Base-by-base conservation (phyloP, 1,139 yeast species). In the Kodamaea fungicola region DNA sequence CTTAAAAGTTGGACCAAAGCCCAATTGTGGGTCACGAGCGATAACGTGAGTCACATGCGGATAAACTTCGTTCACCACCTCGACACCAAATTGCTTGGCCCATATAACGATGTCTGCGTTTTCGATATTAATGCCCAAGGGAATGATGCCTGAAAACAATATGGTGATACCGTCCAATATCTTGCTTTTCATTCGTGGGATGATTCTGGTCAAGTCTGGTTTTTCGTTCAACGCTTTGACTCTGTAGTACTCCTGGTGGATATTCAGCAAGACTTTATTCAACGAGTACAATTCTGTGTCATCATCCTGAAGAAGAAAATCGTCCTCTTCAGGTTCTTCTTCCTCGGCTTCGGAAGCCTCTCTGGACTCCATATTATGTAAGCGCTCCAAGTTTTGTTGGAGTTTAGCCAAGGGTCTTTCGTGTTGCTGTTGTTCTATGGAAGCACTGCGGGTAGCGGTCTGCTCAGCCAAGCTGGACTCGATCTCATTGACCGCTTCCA, bases 51-150 rank as follows among this genome's bases (percentile, higher is more conserved):
- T 94, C 2, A 95, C 92, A 3, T 77, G 69, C 12, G 80, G 78
- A 35, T 76, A 72, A 21, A 86, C 82, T 43, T 87, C 90, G 12
- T 81, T 73, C 1, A 85, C 85, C 7, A 92, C 90, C 6, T 71
- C 71, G 0, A 96, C 97, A 0, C 98, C 98, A 69, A 92, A 92
- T 42, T 90, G 87, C 40, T 78, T 76, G 12, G 92, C 85, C 97
- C 97, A 90, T 22, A 83, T 79, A 2, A 90, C 97, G 35, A 92
- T 86, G 56, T 88, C 96, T 2, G 87, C 86, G 33, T 73, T 63
- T 38, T 83, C 82, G 12, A 86, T 64, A 41, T 80, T 76, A 6
- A 82, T 72, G 1, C 94, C 94, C 12, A 86, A 57, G 1, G 97
- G 97, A 13, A 92, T 75, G 10, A 90, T 72, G 0, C 97, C 97